phyloP scores from a whole-genome alignment of 306 rosid species.

The Casuarina equisetifolia region DNA sequence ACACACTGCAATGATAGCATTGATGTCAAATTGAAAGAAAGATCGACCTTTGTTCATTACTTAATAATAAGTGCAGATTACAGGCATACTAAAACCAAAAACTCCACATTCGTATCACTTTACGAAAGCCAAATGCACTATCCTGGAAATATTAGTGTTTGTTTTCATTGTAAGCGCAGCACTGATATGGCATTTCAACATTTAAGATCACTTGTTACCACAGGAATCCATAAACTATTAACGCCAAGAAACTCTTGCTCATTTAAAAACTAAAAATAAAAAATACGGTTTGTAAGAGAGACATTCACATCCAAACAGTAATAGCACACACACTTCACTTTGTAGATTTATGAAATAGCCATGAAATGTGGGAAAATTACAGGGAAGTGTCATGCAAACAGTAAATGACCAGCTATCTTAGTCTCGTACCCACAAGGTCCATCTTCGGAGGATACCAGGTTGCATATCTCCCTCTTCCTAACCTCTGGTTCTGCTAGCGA shows the following conservation, averaged over 20 bases:
- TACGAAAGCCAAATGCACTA: not conserved
- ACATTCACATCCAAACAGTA: not conserved
- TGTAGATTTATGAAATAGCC: not conserved
- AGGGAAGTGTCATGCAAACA: not conserved
- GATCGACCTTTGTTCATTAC: not conserved
- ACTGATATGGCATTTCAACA: not conserved
- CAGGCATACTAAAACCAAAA: no score
- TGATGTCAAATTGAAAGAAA: not conserved
- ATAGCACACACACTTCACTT: not conserved
- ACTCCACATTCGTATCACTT: no score
- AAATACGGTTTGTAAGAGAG: not conserved
- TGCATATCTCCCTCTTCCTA: constrained; percentile 43
- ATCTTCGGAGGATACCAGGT: constrained; percentile 51
- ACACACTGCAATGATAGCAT: not conserved
- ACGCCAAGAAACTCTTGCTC: no score
- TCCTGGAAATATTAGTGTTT: not conserved
- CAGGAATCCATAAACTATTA: no score
- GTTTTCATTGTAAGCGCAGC: not conserved
- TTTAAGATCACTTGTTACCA: not conserved
- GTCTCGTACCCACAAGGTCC: constrained; percentile 76
- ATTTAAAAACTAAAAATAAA: no score
- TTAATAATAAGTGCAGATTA: not conserved
- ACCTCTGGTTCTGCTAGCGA: constrained; percentile 44
- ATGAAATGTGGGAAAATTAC: not conserved
- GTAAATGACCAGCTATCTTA: not conserved